These are phyloP conservation scores for Penicillium steckii DNA, from an alignment of 495 filamentous ascomycete species.

Conservation along the genomic window DNA sequence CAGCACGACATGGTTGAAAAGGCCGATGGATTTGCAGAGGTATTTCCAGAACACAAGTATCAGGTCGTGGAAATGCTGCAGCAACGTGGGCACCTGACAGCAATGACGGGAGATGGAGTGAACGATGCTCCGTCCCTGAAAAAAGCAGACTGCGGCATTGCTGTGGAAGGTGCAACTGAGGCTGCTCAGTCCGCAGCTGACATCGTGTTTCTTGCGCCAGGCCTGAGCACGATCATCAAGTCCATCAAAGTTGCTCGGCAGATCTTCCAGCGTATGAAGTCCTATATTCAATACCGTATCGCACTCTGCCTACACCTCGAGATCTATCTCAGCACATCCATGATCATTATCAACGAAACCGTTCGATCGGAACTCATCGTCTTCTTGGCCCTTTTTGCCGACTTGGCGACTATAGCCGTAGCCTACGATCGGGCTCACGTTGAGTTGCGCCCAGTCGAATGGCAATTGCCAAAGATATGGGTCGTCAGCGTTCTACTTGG, in stretches of 20 bases:
- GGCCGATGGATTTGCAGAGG: conserved; percentile 76
- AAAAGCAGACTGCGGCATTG: conserved; percentile 81
- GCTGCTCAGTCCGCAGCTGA: conserved; percentile 72
- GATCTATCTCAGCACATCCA: conserved; percentile 69
- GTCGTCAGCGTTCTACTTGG: conserved; percentile 66
- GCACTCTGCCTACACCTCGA: conserved; percentile 72
- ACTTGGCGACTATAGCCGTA: conserved; percentile 71
- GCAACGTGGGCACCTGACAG: conserved; percentile 92
- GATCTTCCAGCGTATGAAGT: conserved; percentile 80
- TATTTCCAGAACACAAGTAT: conserved; percentile 98
- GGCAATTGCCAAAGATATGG: conserved; percentile 78
- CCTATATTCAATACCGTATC: conserved; percentile 77
- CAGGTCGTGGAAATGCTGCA: conserved; percentile 96
- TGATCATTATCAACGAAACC: conserved; percentile 72
- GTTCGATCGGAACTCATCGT: conserved; percentile 66
- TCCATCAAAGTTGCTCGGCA: conserved; percentile 74
- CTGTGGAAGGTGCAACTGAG: conserved; percentile 72
- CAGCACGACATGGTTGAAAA: conserved; percentile 70
- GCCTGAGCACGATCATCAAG: conserved; percentile 70
- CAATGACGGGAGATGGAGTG: conserved; percentile 98
- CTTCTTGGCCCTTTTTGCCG: conserved; percentile 72
- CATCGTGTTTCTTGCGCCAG: conserved; percentile 74
- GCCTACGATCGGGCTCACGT: conserved; percentile 73
- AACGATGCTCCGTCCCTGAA: conserved; percentile 96
- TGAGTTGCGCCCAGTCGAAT: conserved; percentile 70